A percentile compares a stretch with the other conserved stretches of the same genome.
phyloP scores from a whole-genome alignment of 192 early-diverging fungal species.

The Rhizophagus clarus region DNA sequence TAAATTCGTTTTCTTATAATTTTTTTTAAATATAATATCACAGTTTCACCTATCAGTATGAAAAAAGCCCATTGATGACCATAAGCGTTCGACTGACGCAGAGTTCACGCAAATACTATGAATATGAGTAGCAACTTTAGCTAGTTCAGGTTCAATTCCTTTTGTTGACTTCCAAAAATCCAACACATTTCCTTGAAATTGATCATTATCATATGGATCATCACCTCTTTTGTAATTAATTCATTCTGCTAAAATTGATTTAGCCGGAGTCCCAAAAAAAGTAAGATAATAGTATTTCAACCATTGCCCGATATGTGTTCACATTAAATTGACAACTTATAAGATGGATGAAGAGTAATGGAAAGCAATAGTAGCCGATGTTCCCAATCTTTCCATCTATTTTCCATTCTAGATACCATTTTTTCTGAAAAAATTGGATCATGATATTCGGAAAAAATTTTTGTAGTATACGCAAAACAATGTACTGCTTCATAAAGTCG shows the following conservation, averaged over 20 bases:
- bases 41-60: not conserved
- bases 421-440: not conserved
- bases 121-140: not conserved
- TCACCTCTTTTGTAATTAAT: constrained; percentile 8
- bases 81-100: not conserved
- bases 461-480: constrained; percentile 8
- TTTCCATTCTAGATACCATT: constrained; percentile 15
- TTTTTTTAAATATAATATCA: no score
- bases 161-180: constrained; percentile 13
- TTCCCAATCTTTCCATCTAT: not conserved
- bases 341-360: not conserved
- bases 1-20: no score
- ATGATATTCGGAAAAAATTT: not conserved
- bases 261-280: not conserved
- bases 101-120: not conserved
- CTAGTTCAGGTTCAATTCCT: not conserved
- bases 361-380: not conserved
- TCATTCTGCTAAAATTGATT: constrained; percentile 8
- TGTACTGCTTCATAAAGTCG: constrained; percentile 8
- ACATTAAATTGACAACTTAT: not conserved
- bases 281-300: not conserved
- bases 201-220: constrained; percentile 16
- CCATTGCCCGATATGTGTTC: not conserved
- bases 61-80: not conserved
- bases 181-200: not conserved